Conservation (phyloP, 2,329 filamentous ascomycete genomes). For the Penicillium sp. region DNA sequence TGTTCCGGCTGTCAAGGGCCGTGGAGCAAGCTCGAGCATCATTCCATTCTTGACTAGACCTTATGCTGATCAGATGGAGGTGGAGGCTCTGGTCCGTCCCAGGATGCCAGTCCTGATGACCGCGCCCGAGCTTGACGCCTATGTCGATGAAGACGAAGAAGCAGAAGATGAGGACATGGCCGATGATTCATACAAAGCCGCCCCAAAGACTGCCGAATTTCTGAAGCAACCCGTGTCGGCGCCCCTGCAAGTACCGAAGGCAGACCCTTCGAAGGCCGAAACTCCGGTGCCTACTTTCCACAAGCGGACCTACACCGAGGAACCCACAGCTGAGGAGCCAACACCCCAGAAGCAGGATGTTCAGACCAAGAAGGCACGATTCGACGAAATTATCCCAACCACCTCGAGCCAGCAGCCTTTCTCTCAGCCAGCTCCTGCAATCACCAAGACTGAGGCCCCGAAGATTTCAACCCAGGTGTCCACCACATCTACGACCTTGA, state of each 20-base stretch:
- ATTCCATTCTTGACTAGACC: constrained; percentile 73
- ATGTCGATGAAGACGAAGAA: constrained; percentile 33
- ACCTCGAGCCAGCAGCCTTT: constrained; percentile 2
- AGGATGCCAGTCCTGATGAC: constrained; percentile 50
- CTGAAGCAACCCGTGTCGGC: constrained; percentile 23
- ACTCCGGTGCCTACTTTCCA: constrained; percentile 16
- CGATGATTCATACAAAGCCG: constrained; percentile 12
- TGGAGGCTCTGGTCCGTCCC: constrained; percentile 67
- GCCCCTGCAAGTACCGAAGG: constrained; percentile 16
- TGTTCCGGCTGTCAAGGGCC: constrained; percentile 61
- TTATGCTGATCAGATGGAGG: constrained; percentile 61
- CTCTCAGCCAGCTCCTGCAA: constrained; percentile 11
- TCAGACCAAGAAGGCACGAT: constrained; percentile 35
- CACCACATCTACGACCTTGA: constrained; percentile 11
- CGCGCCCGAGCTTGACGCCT: constrained; percentile 28
- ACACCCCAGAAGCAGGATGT: constrained; percentile 11
- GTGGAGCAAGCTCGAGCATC: constrained; percentile 67
- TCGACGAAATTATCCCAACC: constrained; percentile 23
- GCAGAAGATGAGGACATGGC: constrained; percentile 29
- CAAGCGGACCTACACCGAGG: constrained; percentile 34
- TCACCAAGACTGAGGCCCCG: constrained; percentile 13
- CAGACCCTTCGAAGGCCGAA: constrained; percentile 12
- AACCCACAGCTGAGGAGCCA: constrained; percentile 14
- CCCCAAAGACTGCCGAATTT: constrained; percentile 25
- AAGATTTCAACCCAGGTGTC: constrained; percentile 8